These are phyloP conservation scores for Saccharomycopsis sp. DNA, from an alignment of 805 yeast genomes.

Conservation along the genomic window DNA sequence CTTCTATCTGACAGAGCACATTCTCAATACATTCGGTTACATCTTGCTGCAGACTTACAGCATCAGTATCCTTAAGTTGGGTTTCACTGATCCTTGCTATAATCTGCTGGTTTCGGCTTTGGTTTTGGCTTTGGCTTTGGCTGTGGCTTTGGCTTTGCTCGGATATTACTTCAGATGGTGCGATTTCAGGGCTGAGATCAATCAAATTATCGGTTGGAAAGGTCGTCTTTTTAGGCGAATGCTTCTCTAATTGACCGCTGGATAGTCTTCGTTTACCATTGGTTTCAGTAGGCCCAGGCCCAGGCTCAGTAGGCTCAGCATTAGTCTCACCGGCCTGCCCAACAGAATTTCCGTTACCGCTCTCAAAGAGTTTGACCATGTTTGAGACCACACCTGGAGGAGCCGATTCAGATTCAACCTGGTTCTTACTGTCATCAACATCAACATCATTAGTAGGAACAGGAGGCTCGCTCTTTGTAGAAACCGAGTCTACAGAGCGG, in stretches of 20 bases:
- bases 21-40: constrained; percentile 96
- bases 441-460: neutral
- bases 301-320: neutral
- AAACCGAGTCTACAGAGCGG: neutral
- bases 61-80: constrained; percentile 68
- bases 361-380: no score
- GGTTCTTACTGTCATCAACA: neutral
- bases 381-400: no score
- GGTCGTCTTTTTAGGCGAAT: neutral
- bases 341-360: neutral
- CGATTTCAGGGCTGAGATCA: constrained; percentile 25
- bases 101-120: neutral
- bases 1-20: constrained; percentile 84
- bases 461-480: neutral
- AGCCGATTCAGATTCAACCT: no score
- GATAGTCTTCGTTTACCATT: neutral
- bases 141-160: constrained; percentile 13
- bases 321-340: neutral
- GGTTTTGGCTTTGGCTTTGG: neutral
- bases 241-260: neutral
- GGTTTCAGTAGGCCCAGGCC: neutral
- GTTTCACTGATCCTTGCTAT: constrained; percentile 31
- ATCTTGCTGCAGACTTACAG: constrained; percentile 90
- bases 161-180: constrained; percentile 24
- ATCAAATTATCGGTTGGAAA: neutral